Evolutionary conservation across 2,329 filamentous ascomycete genomes (phyloP).

Genomic region (Canariomyces notabilis): DNA sequence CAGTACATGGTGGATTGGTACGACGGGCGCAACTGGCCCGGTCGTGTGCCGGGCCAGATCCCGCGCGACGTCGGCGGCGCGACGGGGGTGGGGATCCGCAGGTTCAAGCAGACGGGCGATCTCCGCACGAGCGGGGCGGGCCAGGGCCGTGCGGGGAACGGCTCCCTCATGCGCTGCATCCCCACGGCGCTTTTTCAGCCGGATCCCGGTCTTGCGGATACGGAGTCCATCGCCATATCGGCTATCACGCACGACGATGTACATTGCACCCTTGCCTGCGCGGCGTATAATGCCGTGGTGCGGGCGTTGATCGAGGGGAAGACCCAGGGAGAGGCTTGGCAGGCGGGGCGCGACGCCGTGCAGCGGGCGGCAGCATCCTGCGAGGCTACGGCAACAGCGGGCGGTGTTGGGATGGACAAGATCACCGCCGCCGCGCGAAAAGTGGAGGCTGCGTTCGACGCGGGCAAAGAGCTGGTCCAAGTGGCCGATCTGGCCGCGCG

Average conservation of each 20-base stretch:
- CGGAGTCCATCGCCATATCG: conserved; percentile 35
- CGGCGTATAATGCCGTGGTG: conserved; percentile 37
- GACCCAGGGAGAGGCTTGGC: conserved; percentile 26
- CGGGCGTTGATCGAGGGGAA: conserved; percentile 29
- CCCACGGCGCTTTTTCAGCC: conserved; percentile 39
- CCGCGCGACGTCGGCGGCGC: conserved; percentile 39
- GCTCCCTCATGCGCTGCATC: conserved; percentile 44
- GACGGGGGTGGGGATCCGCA: conserved; percentile 32
- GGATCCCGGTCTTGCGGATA: conserved; percentile 25
- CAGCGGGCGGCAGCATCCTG: background rate
- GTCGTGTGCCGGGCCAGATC: conserved; percentile 27
- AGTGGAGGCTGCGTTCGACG: conserved; percentile 27
- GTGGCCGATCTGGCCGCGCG: conserved; percentile 28
- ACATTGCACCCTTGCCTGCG: conserved; percentile 28
- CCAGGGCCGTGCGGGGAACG: conserved; percentile 37
- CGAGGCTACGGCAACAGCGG: background rate
- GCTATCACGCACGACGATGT: conserved; percentile 25
- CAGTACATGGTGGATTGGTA: conserved; percentile 39
- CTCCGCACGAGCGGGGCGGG: conserved; percentile 35
- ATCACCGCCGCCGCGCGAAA: conserved; percentile 7
- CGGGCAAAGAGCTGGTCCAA: conserved; percentile 25
- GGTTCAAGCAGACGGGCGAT: conserved; percentile 29
- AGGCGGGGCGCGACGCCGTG: conserved; percentile 21
- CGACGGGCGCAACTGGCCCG: conserved; percentile 40
- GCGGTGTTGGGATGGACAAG: background rate